Evolutionary conservation across 225 moss, liverwort and hornwort genomes (phyloP), one percentile per base, ranked within the genome.

Genomic region (Marchantia paleacea): DNA sequence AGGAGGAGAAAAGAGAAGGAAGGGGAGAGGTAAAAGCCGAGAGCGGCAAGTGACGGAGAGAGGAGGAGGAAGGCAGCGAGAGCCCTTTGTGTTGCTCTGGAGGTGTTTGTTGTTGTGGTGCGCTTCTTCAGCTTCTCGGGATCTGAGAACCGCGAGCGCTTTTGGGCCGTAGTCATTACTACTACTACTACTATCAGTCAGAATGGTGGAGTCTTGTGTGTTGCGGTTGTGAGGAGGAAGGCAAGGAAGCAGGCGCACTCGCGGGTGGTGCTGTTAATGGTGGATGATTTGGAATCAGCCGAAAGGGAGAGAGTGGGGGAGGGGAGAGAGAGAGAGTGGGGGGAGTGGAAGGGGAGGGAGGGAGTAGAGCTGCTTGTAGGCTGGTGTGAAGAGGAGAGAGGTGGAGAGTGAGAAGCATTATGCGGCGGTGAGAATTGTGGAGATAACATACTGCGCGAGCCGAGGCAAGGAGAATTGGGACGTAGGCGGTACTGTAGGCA

Each of bases 171-270:
- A 54, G 75, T 58, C 55, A 39, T 31, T 30, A 60, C 30, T 61
- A 16, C 0, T 3, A 76, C 0, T 30, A 47, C 10, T 25, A 30
- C 26, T 29, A 7, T 39, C 3, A 5, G 39, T 39, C 11, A 76
- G 47, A 22, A 16, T 76, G 75, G 55, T 58, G 75, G 75, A 60
- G 55, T 76, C 75, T 76, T 55, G 57, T 76, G 58, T 61, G 75
- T 76, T 76, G 75, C 75, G 75, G 75, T 76, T 76, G 75, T 64
- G 19, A 19, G 57, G 57, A 55, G 28, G n/a, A 12, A 74, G 28
- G 53, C 28, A 10, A 72, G n/a, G 72, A 51, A 52, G 48, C 69
- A 70, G 69, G 69, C 69, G 73, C 74, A 29, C 54, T 74, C n/a
- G 74, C 52, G 25, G 74, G 74, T 26, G 54, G 54, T 54, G 54